These are phyloP conservation scores for Xylaria bambusicola DNA, from an alignment of 495 filamentous ascomycete species.

Conservation along the genomic window DNA sequence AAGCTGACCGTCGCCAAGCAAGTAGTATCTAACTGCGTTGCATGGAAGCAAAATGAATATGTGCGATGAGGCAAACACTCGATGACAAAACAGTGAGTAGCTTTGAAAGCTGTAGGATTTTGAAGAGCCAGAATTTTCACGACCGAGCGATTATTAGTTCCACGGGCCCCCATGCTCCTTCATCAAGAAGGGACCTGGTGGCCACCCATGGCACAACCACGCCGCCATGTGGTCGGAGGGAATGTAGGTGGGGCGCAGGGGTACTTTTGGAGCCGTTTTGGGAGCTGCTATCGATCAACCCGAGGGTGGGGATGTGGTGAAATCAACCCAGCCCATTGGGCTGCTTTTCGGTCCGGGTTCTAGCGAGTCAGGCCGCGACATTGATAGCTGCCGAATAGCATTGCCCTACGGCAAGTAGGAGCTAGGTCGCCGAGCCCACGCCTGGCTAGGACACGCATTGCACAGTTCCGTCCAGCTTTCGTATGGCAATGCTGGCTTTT, in stretches of 20 bases:
- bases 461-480: conserved; percentile 9
- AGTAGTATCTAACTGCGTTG: conserved; percentile 15
- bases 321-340: conserved; percentile 21
- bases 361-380: conserved; percentile 23
- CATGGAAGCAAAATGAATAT: conserved; percentile 15
- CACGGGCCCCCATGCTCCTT: conserved; percentile 19
- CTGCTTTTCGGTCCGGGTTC: conserved; percentile 25
- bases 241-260: conserved; percentile 16
- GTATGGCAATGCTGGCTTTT: conserved; percentile 4
- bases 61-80: conserved; percentile 4
- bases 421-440: conserved; percentile 18
- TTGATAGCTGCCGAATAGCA: conserved; percentile 20
- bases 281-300: conserved; percentile 22
- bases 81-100: conserved; percentile 13
- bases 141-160: conserved; percentile 23
- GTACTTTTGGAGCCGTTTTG: conserved; percentile 23
- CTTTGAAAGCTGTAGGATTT: conserved; percentile 10
- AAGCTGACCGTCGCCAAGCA: conserved; percentile 17
- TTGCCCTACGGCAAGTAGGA: conserved; percentile 19
- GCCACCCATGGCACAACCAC: conserved; percentile 19
- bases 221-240: conserved; percentile 22
- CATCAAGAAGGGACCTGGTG: conserved; percentile 18
- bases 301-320: conserved; percentile 20
- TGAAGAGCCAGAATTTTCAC: conserved; percentile 18
- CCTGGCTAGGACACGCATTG: conserved; percentile 14